phyloP scores from a whole-genome alignment of 2,329 filamentous ascomycete species.

The Ceratocystis diversiconidia region DNA sequence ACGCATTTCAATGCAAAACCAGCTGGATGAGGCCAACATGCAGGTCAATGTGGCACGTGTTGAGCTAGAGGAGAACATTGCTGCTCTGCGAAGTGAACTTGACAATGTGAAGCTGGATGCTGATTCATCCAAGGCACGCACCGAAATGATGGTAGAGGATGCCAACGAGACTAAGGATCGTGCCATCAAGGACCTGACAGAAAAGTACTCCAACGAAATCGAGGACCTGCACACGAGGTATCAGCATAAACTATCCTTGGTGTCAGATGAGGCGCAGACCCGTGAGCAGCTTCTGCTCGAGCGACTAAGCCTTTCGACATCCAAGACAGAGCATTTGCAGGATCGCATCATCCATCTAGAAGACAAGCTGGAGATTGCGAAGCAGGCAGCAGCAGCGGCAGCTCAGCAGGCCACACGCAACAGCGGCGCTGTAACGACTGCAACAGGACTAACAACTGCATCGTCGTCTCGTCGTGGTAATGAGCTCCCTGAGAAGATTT shows the following conservation, averaged over 20 bases:
- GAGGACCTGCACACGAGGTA: slow-evolving; percentile 66
- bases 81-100: slow-evolving; percentile 56
- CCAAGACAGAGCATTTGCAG: slow-evolving; percentile 72
- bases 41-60: slow-evolving; percentile 72
- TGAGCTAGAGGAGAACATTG: slow-evolving; percentile 67
- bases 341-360: slow-evolving; percentile 75
- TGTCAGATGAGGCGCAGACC: slow-evolving; percentile 67
- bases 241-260: slow-evolving; percentile 56
- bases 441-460: slow-evolving; percentile 3
- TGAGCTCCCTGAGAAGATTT: slow-evolving; percentile 68
- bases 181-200: slow-evolving; percentile 35
- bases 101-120: slow-evolving; percentile 66
- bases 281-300: slow-evolving; percentile 68
- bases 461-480: slow-evolving; percentile 18
- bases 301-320: slow-evolving; percentile 64
- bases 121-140: slow-evolving; percentile 65
- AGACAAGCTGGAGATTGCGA: slow-evolving; percentile 80
- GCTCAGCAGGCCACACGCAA: slow-evolving; percentile 56
- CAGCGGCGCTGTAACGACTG: slow-evolving; percentile 25
- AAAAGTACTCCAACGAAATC: slow-evolving; percentile 52
- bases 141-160: slow-evolving; percentile 75
- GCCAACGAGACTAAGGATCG: slow-evolving; percentile 54
- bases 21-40: slow-evolving; percentile 71
- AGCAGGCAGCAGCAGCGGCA: slow-evolving; percentile 72
- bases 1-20: slow-evolving; percentile 61